These are phyloP conservation scores for Colletotrichum tabaci DNA, from an alignment of 2,329 filamentous ascomycete species.

Conservation along the genomic window DNA sequence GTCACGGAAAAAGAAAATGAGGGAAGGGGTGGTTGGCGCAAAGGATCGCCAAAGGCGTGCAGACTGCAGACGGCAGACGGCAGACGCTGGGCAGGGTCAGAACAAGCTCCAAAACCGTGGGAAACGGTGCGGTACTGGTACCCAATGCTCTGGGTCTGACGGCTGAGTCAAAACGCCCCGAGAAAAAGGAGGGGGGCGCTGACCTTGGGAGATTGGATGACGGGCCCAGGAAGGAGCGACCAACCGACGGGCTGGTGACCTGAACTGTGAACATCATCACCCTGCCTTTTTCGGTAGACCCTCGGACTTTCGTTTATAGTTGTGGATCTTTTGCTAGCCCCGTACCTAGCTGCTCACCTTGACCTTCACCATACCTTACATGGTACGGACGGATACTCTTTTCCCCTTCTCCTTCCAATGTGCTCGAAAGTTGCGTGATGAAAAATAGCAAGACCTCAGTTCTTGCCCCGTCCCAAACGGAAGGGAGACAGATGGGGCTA, in stretches of 20 bases:
- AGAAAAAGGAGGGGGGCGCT: neutral
- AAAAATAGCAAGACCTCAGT: neutral
- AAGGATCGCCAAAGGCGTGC: conserved; percentile 10
- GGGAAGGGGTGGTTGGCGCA: neutral
- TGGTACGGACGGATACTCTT: too few species aligned
- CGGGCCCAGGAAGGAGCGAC: conserved; percentile 33
- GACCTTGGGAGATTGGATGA: conserved; percentile 38
- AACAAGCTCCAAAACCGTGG: conserved; percentile 20
- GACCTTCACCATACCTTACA: neutral
- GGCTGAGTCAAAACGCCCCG: conserved; percentile 26
- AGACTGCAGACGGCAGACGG: conserved; percentile 9
- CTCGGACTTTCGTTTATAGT: neutral
- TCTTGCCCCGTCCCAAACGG: neutral
- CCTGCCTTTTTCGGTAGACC: too few species aligned
- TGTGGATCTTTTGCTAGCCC: neutral
- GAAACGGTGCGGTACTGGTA: conserved; percentile 31
- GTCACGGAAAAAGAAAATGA: neutral
- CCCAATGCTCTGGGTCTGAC: conserved; percentile 34
- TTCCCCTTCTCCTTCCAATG: too few species aligned
- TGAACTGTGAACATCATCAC: too few species aligned
- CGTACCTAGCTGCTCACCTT: neutral
- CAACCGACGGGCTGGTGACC: conserved; percentile 8
- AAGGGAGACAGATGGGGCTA: neutral
- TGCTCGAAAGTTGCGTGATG: neutral
- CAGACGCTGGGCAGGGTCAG: neutral